These are phyloP conservation scores for Xylaria sp. DNA, from an alignment of 2,329 filamentous ascomycete genomes.

Conservation along the genomic window DNA sequence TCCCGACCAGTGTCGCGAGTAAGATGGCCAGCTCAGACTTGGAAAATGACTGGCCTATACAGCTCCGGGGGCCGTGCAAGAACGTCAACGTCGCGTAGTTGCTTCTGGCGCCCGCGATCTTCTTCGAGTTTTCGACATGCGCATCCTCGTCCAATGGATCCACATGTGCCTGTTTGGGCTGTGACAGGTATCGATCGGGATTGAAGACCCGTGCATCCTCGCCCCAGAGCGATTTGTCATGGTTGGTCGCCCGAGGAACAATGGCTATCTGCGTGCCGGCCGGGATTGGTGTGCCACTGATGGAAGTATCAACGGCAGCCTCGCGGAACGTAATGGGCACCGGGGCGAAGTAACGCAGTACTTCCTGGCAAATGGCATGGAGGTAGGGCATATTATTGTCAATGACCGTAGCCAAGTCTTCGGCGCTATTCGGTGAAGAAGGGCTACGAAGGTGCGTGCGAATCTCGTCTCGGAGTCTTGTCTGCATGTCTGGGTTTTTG, in stretches of 20 bases:
- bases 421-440: slow-evolving; percentile 9
- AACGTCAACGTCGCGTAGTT: slow-evolving; percentile 39
- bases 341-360: slow-evolving; percentile 36
- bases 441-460: slow-evolving; percentile 31
- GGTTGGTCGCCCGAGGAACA: slow-evolving; percentile 33
- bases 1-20: slow-evolving; percentile 32
- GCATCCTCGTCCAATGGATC: slow-evolving; percentile 30
- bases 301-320: slow-evolving; percentile 34
- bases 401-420: slow-evolving; percentile 29
- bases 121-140: slow-evolving; percentile 16
- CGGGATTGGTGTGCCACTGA: slow-evolving; percentile 31
- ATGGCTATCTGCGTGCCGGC: slow-evolving; percentile 34
- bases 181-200: slow-evolving; percentile 35
- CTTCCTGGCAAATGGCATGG: slow-evolving; percentile 35
- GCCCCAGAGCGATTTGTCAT: slow-evolving; percentile 34
- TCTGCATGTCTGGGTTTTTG: slow-evolving; percentile 36
- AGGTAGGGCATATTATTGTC: slow-evolving; percentile 38
- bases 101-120: slow-evolving; percentile 26
- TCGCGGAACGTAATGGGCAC: slow-evolving; percentile 36
- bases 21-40: slow-evolving; percentile 36
- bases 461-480: slow-evolving; percentile 36
- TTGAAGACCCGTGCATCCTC: slow-evolving; percentile 36
- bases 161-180: slow-evolving; percentile 14
- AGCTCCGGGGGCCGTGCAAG: slow-evolving; percentile 37
- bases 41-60: slow-evolving; percentile 38